phyloP scores from a whole-genome alignment of 352 stramenopile genomes.

The Globisporangium cederbergense region DNA sequence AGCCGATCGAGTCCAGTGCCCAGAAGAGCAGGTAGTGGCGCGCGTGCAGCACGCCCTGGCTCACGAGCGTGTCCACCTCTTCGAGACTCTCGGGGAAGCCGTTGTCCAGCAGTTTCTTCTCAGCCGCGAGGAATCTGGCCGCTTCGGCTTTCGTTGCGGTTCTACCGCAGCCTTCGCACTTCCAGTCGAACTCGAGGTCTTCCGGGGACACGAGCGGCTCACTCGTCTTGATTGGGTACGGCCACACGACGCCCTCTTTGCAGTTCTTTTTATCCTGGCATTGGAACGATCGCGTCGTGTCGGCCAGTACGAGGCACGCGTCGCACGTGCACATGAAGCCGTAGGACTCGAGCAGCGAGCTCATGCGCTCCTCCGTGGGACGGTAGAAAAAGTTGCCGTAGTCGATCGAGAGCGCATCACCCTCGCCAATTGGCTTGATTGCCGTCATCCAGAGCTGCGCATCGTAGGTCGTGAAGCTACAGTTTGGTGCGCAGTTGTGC shows the following conservation, averaged over 20 bases:
- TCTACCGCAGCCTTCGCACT: conserved; percentile 45
- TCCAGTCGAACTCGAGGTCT: conserved; percentile 52
- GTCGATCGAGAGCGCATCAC: conserved; percentile 71
- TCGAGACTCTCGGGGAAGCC: conserved; percentile 61
- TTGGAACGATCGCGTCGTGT: conserved; percentile 54
- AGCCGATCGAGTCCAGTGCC: conserved; percentile 68
- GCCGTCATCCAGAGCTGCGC: conserved; percentile 74
- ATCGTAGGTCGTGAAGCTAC: conserved; percentile 72
- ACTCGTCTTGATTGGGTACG: conserved; percentile 25
- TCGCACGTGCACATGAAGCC: conserved; percentile 64
- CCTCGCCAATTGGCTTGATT: conserved; percentile 55
- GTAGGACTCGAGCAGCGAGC: conserved; percentile 58
- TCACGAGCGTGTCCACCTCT: conserved; percentile 48
- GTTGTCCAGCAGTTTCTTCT: conserved; percentile 53
- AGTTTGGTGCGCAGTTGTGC: conserved; percentile 69
- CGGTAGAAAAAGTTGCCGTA: conserved; percentile 81
- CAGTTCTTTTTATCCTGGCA: conserved; percentile 31
- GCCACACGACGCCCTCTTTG: conserved; percentile 40
- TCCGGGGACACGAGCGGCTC: conserved; percentile 27
- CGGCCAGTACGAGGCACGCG: conserved; percentile 41
- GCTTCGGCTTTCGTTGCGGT: conserved; percentile 29
- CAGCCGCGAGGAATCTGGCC: conserved; percentile 33
- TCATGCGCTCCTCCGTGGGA: conserved; percentile 51
- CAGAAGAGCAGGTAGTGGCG: conserved; percentile 78
- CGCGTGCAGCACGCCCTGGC: conserved; percentile 46